These are phyloP conservation scores for Lactarius sp. DNA, from an alignment of 768 basidiomycete species.

Conservation along the genomic window DNA sequence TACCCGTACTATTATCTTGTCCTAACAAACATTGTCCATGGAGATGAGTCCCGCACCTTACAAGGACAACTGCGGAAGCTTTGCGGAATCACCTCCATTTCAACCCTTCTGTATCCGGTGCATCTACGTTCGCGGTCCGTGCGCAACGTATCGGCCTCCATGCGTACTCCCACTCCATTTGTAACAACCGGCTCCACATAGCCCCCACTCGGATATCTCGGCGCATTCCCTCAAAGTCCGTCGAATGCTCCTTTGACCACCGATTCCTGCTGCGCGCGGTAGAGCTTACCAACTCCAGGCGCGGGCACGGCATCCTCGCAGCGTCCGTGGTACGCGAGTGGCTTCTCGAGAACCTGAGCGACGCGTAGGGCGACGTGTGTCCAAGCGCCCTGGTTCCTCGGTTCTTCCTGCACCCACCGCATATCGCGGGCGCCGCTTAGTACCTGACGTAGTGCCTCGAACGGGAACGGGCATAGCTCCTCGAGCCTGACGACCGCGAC, in stretches of 20 bases:
- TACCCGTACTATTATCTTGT: too few relatives aligned
- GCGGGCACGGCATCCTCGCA: constrained; percentile 70
- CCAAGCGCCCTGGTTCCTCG: constrained; percentile 83
- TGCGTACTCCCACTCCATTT: too few relatives aligned
- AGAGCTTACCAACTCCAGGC: constrained; percentile 67
- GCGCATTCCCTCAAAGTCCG: constrained; percentile 28
- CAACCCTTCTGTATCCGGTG: background rate
- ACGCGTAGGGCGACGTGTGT: constrained; percentile 53
- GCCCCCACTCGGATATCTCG: background rate
- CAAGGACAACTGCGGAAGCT: too few relatives aligned
- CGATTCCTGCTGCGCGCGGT: constrained; percentile 57
- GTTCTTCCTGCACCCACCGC: constrained; percentile 83
- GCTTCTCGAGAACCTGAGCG: constrained; percentile 2
- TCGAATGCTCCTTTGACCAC: constrained; percentile 58
- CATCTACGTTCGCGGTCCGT: too few relatives aligned
- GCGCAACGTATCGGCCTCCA: too few relatives aligned
- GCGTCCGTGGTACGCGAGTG: constrained; percentile 58
- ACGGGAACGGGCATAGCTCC: constrained; percentile 88
- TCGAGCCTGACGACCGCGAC: constrained; percentile 77
- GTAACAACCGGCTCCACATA: background rate
- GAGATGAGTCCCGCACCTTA: background rate
- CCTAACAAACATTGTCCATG: background rate
- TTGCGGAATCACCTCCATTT: background rate
- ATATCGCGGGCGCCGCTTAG: constrained; percentile 42
- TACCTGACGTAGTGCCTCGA: constrained; percentile 43